Evolutionary conservation across 257 asterid species (phyloP), one percentile per base, ranked within the genome.

Genomic region (Cinchona pubescens): DNA sequence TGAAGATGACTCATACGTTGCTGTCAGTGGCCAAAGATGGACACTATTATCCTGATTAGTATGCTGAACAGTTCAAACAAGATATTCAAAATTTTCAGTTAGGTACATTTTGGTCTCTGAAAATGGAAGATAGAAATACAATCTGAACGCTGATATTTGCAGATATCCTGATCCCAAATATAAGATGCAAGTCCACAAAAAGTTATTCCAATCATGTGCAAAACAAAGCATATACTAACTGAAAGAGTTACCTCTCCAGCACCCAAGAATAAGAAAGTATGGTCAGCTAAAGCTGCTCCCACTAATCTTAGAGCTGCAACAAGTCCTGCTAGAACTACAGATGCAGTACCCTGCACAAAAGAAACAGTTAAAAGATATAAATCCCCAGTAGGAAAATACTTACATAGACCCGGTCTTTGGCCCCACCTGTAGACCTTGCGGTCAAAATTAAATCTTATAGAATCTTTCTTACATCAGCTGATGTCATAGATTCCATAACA

Each of bases 191-290:
- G 23, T 59, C 42, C 29, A 32, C 34, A 15, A 43, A 29, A 29
- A 29, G 48, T 21, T 15, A 64, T 62, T 11, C 48, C 62, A 48
- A 51, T 60, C 61, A 10, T 18, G 14, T 48, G 64, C 19, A 34
- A 74, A 55, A 29, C 48, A 83, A 56, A 48, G 30, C 16, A 16
- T 73, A 60, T 69, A 43, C 23, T 56, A 53, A 56, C 34, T 0
- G 35, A 67, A 27, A 23, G 5, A 4, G 60, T 73, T 77, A 93
- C 98, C 98, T 91, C 98, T 80, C 98, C 98, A 45, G 98, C 98
- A n/a, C 98, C 98, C 76, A 91, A 83, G 89, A 93, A 93, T 77
- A 93, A 86, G 96, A 91, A 93, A 59, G 90, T 93, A 29, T 93
- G 97, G 81, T 93, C 98, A 11, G 89, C 83, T 81, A 93, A 84